Conservation (phyloP, 2,329 filamentous ascomycete species). For the Cryphonectria carpinicola region DNA sequence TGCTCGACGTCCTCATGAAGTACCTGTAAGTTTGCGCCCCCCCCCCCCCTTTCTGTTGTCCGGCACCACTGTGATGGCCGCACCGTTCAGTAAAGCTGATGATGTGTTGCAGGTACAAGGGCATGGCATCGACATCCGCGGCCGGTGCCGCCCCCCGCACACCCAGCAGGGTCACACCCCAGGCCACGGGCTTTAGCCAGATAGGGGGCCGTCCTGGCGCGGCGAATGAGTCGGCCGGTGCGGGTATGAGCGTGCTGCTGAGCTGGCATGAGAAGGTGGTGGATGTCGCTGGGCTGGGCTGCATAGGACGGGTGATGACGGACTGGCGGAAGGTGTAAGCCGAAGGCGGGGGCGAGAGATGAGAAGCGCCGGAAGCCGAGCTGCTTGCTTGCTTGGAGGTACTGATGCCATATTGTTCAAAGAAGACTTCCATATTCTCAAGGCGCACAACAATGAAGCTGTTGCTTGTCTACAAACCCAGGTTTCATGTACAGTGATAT, state of each 20-base stretch:
- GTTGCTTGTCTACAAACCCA: neutral
- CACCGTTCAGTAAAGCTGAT: conserved; percentile 18
- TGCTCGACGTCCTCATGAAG: conserved; percentile 94
- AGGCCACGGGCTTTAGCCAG: conserved; percentile 88
- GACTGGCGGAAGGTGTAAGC: conserved; percentile 86
- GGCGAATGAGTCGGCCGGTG: conserved; percentile 71
- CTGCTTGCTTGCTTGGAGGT: neutral
- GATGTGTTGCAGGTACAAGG: conserved; percentile 72
- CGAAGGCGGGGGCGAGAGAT: neutral
- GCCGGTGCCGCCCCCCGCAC: conserved; percentile 47
- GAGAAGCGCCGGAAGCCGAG: neutral
- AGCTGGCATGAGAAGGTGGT: conserved; percentile 99
- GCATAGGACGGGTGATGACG: conserved; percentile 93
- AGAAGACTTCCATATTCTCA: conserved; percentile 5
- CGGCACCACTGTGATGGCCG: neutral
- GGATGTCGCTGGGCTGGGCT: conserved; percentile 87
- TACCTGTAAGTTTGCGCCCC: conserved; percentile 72
- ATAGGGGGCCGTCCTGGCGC: conserved; percentile 60
- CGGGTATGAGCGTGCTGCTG: conserved; percentile 93
- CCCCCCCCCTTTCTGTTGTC: neutral
- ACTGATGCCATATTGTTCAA: neutral
- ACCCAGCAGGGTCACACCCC: conserved; percentile 64
- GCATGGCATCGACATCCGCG: conserved; percentile 64
- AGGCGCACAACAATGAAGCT: neutral
- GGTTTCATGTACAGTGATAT: neutral